A percentile compares a stretch with the other conserved stretches of the same genome.
These are phyloP conservation scores for Lepidium campestre DNA, from an alignment of 441 rosid species.

Conservation along the genomic window DNA sequence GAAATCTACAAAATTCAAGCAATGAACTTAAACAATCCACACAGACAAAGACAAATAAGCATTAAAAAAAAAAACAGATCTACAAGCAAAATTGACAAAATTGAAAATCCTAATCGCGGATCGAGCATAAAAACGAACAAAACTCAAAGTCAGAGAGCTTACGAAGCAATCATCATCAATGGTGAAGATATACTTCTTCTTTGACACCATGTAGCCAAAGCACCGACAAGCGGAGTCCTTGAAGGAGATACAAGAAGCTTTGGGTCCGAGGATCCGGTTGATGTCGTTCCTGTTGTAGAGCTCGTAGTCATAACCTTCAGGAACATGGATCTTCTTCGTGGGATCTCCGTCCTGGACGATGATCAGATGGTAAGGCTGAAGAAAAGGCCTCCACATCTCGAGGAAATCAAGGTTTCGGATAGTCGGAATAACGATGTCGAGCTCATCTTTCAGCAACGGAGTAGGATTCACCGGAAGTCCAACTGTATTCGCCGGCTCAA, in stretches of 20 bases:
- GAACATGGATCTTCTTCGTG: constrained; percentile 70
- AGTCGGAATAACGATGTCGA: constrained; percentile 85
- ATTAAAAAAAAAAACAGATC: not conserved
- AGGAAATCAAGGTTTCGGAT: constrained; percentile 90
- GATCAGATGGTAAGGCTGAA: constrained; percentile 87
- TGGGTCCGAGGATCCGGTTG: constrained; percentile 79
- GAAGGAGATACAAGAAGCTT: constrained; percentile 89
- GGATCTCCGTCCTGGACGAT: constrained; percentile 98
- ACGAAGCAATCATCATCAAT: constrained; percentile 96
- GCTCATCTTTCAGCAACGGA: constrained; percentile 66
- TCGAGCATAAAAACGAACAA: not conserved
- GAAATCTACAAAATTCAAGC: constrained; percentile 3
- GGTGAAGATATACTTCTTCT: constrained; percentile 93
- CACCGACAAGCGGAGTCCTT: constrained; percentile 97
- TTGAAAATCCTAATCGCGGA: constrained; percentile 1
- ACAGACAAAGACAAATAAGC: not conserved
- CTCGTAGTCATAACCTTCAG: constrained; percentile 86
- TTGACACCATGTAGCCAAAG: constrained; percentile 93
- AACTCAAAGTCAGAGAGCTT: constrained; percentile 23
- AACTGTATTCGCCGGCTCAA: constrained; percentile 46
- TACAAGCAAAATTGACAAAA: not conserved
- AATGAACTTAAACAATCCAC: not conserved
- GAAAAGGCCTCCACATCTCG: constrained; percentile 97
- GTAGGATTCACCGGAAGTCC: constrained; percentile 25
- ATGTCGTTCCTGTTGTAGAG: constrained; percentile 87